Base-by-base conservation (phyloP, 169 alveolate genomes). In the Plasmodium berghei region DNA sequence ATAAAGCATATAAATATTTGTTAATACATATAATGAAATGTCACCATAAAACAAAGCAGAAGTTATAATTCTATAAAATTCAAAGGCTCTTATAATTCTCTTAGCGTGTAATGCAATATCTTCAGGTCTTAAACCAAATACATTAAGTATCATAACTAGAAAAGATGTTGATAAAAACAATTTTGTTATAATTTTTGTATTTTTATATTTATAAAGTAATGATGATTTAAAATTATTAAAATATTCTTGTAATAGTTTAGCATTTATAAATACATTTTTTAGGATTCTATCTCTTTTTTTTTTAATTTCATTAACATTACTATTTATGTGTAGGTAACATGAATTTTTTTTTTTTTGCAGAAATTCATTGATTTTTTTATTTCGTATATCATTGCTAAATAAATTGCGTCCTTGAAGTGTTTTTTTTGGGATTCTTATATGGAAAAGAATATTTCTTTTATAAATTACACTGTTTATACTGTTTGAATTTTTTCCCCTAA, bases 1-100 rank as follows among this genome's bases (percentile, higher is more conserved):
- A 77, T 77, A 77, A 63, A 77, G 34, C 89, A 77, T 77, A 77
- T 77, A 77, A 10, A 77, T 58, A 77, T 77, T 77, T 77, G 89
- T 77, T 46, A 77, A 64, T 22, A 77, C 89, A 42, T 77, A 77
- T 28, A 77, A 48, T 46, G 89, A 77, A n/a, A 77, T 77, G 58
- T 77, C 89, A 9, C 89, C 89, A 49, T 77, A 77, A 64, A 77
- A 77, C 46, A 77, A 64, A 48, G 89, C 89, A 48, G 89, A 77
- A 63, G 89, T 77, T 63, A 63, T 40, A 63, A 77, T 77, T 77
- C 89, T 24, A 70, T 77, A 77, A 77, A 77, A 77, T 40, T 77
- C 89, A 77, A 77, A 77, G 28, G 89, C 74, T 49, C 89, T 63
- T 55, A 77, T 40, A 26, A 77, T 45, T 77, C 89, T 77, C 66